These are phyloP conservation scores for Sphagnurus paluster DNA, from an alignment of 1,284 basidiomycete genomes.

Conservation along the genomic window DNA sequence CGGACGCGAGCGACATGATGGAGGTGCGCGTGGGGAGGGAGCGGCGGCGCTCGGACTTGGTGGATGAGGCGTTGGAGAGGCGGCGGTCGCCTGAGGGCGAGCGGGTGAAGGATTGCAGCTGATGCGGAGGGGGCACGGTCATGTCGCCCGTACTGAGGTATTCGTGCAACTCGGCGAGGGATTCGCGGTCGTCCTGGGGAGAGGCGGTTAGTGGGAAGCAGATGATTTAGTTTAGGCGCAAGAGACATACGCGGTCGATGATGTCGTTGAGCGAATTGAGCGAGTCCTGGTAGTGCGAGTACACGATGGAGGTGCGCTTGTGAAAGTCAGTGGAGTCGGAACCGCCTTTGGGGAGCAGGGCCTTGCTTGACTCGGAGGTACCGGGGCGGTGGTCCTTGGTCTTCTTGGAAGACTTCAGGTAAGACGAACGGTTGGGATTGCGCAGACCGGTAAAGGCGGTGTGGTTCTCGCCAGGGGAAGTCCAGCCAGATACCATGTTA, in stretches of 20 bases:
- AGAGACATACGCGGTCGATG: slow-evolving; percentile 57
- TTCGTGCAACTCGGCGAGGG: slow-evolving; percentile 71
- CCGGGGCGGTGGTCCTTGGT: slow-evolving; percentile 43
- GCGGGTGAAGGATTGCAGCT: slow-evolving; percentile 17
- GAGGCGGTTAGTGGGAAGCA: slow-evolving; percentile 15
- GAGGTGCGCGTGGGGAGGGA: slow-evolving; percentile 71
- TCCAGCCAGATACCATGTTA: slow-evolving; percentile 18
- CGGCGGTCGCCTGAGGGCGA: slow-evolving; percentile 26
- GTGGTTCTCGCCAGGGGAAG: slow-evolving; percentile 22
- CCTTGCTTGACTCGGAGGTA: slow-evolving; percentile 56
- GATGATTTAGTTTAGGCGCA: slow-evolving; percentile 5
- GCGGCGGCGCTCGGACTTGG: slow-evolving; percentile 60
- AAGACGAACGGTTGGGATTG: slow-evolving; percentile 51
- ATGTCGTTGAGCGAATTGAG: slow-evolving; percentile 75
- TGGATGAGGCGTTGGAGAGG: slow-evolving; percentile 39
- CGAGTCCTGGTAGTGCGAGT: slow-evolving; percentile 75
- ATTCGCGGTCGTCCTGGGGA: slow-evolving; percentile 67
- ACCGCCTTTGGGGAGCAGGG: slow-evolving; percentile 40
- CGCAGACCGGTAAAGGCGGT: slow-evolving; percentile 28
- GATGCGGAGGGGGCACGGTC: slow-evolving; percentile 16
- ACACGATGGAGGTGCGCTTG: slow-evolving; percentile 47
- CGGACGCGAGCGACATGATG: slow-evolving; percentile 57
- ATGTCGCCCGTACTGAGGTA: slow-evolving; percentile 50
- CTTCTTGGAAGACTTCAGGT: slow-evolving; percentile 37
- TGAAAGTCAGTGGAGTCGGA: slow-evolving; percentile 9